Conservation (phyloP, 257 asterid genomes). For the Solanum paucissectum region DNA sequence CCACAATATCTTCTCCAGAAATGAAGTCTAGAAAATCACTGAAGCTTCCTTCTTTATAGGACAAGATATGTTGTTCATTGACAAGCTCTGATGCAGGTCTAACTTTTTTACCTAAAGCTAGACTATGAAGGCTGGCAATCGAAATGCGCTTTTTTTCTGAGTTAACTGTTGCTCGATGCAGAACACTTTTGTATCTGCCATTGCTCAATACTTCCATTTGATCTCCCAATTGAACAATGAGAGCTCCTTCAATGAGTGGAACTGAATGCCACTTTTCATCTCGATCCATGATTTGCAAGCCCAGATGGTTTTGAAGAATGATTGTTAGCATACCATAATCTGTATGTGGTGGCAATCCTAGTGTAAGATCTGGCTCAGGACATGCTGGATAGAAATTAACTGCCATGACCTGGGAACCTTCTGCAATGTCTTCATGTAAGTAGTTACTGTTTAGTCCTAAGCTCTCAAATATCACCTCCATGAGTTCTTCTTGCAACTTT, state of each 20-base stretch:
- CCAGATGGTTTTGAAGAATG: constrained; percentile 40
- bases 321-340: constrained; percentile 40
- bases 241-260: constrained; percentile 34
- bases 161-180: constrained; percentile 35
- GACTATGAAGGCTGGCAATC: background rate
- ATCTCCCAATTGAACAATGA: constrained; percentile 49
- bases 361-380: constrained; percentile 50
- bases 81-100: background rate
- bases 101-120: background rate
- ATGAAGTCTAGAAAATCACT: background rate
- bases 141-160: background rate
- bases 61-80: background rate
- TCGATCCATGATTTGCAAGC: constrained; percentile 38
- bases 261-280: constrained; percentile 36
- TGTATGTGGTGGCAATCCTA: constrained; percentile 59
- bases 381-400: constrained; percentile 54
- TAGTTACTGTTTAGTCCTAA: constrained; percentile 34
- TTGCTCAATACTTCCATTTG: constrained; percentile 61
- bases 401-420: constrained; percentile 44
- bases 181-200: constrained; percentile 35
- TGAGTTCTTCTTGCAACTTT: constrained; percentile 25
- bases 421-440: constrained; percentile 30
- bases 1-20: background rate
- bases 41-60: background rate
- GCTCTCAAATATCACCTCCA: constrained; percentile 40